Conservation (phyloP, 2,329 filamentous ascomycete genomes). For the Microsporum ferrugineum region DNA sequence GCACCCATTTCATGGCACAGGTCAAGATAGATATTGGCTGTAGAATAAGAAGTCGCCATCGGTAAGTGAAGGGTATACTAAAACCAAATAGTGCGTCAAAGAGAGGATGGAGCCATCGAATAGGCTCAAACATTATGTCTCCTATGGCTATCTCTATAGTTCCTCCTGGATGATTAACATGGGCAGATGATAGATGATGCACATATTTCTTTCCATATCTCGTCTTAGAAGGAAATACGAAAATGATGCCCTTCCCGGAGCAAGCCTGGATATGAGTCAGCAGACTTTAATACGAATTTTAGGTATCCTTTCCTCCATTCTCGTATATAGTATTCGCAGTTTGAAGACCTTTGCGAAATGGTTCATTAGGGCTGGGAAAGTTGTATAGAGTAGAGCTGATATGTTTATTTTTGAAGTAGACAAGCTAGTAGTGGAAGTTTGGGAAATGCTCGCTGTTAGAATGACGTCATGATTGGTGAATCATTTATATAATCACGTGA, state of each 20-base stretch:
- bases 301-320: not conserved
- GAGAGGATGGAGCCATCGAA: conserved; percentile 9
- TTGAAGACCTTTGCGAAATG: too few relatives aligned
- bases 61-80: conserved; percentile 29
- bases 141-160: not conserved
- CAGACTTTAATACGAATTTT: not conserved
- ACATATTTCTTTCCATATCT: not conserved
- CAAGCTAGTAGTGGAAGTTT: too few relatives aligned
- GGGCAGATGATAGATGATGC: not conserved
- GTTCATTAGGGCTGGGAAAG: too few relatives aligned
- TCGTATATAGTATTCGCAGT: too few relatives aligned
- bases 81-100: conserved; percentile 27
- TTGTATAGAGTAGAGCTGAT: too few relatives aligned
- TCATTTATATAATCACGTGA: too few relatives aligned
- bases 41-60: conserved; percentile 37
- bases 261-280: not conserved
- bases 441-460: too few relatives aligned
- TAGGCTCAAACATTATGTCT: not conserved
- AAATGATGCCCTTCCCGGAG: not conserved
- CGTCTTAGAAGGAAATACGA: too few relatives aligned
- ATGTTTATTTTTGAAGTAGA: too few relatives aligned
- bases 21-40: conserved; percentile 33
- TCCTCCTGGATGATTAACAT: not conserved
- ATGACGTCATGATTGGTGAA: too few relatives aligned
- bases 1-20: conserved; percentile 27